These are phyloP conservation scores for Areca catechu DNA, from an alignment of 176 grass and related monocot species.

Conservation along the genomic window DNA sequence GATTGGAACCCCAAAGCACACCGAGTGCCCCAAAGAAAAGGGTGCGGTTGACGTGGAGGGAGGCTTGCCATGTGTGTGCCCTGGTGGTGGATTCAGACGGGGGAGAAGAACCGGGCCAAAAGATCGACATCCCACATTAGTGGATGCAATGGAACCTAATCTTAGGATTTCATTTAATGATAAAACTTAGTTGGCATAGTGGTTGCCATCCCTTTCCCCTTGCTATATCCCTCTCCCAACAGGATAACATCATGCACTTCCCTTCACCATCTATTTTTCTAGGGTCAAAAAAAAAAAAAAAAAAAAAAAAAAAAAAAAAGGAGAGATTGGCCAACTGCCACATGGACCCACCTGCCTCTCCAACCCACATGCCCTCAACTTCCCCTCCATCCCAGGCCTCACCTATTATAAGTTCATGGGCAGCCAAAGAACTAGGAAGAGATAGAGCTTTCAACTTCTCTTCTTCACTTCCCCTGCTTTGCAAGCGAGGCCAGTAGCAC, in stretches of 20 bases:
- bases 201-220: conserved; percentile 39
- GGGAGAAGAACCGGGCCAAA: not conserved
- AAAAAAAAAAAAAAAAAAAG: not conserved
- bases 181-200: conserved; percentile 38
- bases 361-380: not conserved
- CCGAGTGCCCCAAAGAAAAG: not conserved
- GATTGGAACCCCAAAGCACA: not conserved
- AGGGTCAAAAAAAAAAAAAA: conserved; percentile 1
- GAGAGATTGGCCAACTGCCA: conserved; percentile 43
- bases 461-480: no score
- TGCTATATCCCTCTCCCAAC: not conserved
- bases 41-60: conserved; percentile 35
- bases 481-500: no score
- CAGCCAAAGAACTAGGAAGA: not conserved
- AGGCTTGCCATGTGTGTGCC: conserved; percentile 15
- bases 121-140: conserved; percentile 17
- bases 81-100: not conserved
- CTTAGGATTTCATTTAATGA: not conserved
- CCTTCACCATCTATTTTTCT: conserved; percentile 10
- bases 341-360: conserved; percentile 5
- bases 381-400: not conserved
- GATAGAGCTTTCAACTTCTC: not conserved
- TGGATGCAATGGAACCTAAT: not conserved
- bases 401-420: conserved; percentile 29
- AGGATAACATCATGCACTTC: not conserved